Percentiles rank a stretch among this genome's conserved stretches.
Conservation (phyloP, 2,329 filamentous ascomycete species). For the Chalaropsis ovoidea region DNA sequence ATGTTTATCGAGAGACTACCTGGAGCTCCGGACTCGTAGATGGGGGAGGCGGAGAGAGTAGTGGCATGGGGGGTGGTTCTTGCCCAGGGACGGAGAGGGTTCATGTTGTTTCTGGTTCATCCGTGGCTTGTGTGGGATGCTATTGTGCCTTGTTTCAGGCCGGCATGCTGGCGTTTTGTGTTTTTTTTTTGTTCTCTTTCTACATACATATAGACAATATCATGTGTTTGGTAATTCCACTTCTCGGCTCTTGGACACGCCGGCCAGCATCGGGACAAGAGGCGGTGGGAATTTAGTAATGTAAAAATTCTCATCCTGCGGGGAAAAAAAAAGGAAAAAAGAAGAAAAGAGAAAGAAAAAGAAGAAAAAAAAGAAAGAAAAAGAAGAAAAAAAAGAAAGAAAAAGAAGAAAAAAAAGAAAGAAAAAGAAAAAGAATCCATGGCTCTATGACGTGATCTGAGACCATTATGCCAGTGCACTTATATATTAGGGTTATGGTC, state of each 20-base stretch:
- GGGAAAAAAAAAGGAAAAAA: not conserved
- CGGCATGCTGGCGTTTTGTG: not conserved
- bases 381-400: not conserved
- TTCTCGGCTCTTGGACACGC: too few relatives aligned
- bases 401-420: not conserved
- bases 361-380: not conserved
- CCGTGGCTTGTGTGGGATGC: too few relatives aligned
- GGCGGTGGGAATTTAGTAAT: not conserved
- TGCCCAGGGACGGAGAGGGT: too few relatives aligned
- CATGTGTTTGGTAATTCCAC: not conserved
- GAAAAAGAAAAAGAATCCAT: not conserved
- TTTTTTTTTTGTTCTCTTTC: not conserved
- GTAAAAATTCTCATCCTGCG: not conserved
- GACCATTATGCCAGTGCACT: too few relatives aligned
- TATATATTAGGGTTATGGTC: too few relatives aligned
- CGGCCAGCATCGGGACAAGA: not conserved
- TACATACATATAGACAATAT: slow-evolving; percentile 5
- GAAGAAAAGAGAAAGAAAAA: not conserved
- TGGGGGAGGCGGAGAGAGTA: not conserved
- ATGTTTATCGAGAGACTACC: slow-evolving; percentile 90
- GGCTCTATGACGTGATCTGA: not conserved
- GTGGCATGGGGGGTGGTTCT: not conserved
- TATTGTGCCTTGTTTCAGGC: not conserved
- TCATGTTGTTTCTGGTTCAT: too few relatives aligned
- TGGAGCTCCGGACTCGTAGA: slow-evolving; percentile 57